Base-by-base conservation (phyloP, 2,329 filamentous ascomycete species). In the Microsporum ferrugineum region DNA sequence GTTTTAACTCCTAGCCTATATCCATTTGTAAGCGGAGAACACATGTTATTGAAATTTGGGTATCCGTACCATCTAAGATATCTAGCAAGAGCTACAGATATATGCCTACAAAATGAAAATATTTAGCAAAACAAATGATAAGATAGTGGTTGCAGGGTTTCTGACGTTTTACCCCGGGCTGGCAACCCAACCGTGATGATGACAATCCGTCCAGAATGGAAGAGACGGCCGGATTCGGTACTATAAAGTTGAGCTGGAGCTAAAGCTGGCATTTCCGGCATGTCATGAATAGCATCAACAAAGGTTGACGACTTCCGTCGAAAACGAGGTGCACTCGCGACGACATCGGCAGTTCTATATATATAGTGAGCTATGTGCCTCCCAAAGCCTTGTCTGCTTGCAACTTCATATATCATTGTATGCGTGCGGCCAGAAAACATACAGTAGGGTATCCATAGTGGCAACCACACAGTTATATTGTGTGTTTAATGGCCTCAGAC, bases 241-340 rank as follows among this genome's bases (percentile, higher is more conserved):
- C 91, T 96, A 78, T 99, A 99, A 53, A 99, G 82, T 77, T 99
- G 94, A 67, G 94, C 94, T 34, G 94, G 94, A 3, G 94, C 94
- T 83, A 95, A 84, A 68, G 92, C 84, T 62, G 82, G 80, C 69
- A 90, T 90, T 71, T 91, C 88, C 6, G 89, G 85, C 60, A 95
- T 81, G 79, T 97, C 92, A 76, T 97, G 92, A 69, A 97, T 96
- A 66, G 89, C 92, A 80, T 97, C 94, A 69, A 96, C 91, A 73
- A 95, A 96, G 41, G 91, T 96, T 67, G 91, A 96, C 68, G 92
- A 96, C 76, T 90, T 89, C 69, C 94, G 87, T 65, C 91, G 87
- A 73, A 95, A 95, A 67, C 88, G 86, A 62, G 90, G 89, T 63
- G 91, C 91, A 73, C 89, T 96, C 66, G 88, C 90, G 73, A 91